phyloP scores from a whole-genome alignment of 140 eudicot species.

The Bidens hawaiensis region DNA sequence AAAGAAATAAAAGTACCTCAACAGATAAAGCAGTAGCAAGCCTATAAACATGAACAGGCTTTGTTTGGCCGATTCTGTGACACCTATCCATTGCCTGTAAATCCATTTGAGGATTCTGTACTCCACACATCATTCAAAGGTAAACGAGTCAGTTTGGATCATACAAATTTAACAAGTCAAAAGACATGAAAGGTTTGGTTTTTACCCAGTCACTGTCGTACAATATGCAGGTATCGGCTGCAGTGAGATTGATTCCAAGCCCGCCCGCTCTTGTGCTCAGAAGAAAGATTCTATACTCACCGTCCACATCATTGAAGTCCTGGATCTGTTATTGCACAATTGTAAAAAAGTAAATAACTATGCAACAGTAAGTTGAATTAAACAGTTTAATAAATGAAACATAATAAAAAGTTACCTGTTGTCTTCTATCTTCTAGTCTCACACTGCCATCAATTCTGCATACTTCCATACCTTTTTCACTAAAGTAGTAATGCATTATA shows the following conservation, averaged over 20 bases:
- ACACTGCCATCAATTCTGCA: slow-evolving; percentile 95
- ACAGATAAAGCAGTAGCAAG: slow-evolving; percentile 93
- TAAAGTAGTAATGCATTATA: slow-evolving; percentile 89
- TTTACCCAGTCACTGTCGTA: slow-evolving; percentile 98
- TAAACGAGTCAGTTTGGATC: not conserved
- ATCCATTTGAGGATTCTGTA: slow-evolving; percentile 98
- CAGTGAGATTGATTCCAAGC: slow-evolving; percentile 87
- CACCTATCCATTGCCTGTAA: slow-evolving; percentile 99
- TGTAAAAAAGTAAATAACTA: not conserved
- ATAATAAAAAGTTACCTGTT: slow-evolving; percentile 45
- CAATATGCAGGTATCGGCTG: slow-evolving; percentile 92
- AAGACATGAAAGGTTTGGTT: not conserved
- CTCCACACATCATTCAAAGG: slow-evolving; percentile 5
- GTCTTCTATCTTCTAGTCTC: slow-evolving; percentile 67
- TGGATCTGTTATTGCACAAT: slow-evolving; percentile 53
- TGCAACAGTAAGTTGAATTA: not conserved
- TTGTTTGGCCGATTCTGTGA: slow-evolving; percentile 95
- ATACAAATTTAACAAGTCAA: not conserved
- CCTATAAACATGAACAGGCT: slow-evolving; percentile 96
- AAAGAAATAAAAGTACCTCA: slow-evolving; percentile 38
- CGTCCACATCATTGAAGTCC: slow-evolving; percentile 72
- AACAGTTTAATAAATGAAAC: not conserved
- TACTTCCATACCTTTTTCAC: slow-evolving; percentile 65
- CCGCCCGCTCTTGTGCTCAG: slow-evolving; percentile 99
- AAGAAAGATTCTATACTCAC: slow-evolving; percentile 58